phyloP scores from a whole-genome alignment of 495 filamentous ascomycete species.

The Aspergillus saccharolyticus region DNA sequence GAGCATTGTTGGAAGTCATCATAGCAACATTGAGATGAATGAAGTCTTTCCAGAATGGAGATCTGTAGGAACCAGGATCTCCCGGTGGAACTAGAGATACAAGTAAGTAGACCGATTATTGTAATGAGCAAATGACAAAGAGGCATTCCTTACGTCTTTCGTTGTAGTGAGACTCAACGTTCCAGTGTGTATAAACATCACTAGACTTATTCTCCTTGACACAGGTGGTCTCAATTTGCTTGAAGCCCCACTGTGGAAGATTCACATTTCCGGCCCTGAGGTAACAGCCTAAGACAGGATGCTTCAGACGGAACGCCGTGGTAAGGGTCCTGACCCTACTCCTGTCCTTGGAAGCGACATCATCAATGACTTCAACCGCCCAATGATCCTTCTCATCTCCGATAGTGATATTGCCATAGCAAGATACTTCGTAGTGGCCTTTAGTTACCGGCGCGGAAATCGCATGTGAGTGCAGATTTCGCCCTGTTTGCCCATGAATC shows the following conservation, averaged over 20 bases:
- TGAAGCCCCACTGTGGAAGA: conserved; percentile 98
- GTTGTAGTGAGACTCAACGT: conserved; percentile 92
- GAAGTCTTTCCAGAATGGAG: conserved; percentile 94
- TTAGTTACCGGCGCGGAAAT: conserved; percentile 87
- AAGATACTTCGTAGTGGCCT: conserved; percentile 85
- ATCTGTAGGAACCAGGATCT: conserved; percentile 90
- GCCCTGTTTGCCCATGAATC: conserved; percentile 91
- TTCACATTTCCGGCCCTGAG: conserved; percentile 94
- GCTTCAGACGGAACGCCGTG: conserved; percentile 84
- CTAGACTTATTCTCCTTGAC: conserved; percentile 86
- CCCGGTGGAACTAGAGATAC: conserved; percentile 68
- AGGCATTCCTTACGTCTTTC: conserved; percentile 72
- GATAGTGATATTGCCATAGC: conserved; percentile 93
- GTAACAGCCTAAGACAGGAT: conserved; percentile 83
- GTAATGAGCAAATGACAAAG: background rate
- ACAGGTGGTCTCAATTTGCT: conserved; percentile 97
- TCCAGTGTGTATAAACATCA: conserved; percentile 98
- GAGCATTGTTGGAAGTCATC: conserved; percentile 99
- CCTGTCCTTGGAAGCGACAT: conserved; percentile 79
- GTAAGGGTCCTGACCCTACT: conserved; percentile 88
- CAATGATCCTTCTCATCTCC: conserved; percentile 99
- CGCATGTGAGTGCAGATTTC: conserved; percentile 91
- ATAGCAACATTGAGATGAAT: conserved; percentile 97
- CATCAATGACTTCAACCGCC: conserved; percentile 85
- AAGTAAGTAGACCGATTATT: conserved; percentile 13